Conservation (phyloP, 768 basidiomycete species). For the Suillus ampliporus region DNA sequence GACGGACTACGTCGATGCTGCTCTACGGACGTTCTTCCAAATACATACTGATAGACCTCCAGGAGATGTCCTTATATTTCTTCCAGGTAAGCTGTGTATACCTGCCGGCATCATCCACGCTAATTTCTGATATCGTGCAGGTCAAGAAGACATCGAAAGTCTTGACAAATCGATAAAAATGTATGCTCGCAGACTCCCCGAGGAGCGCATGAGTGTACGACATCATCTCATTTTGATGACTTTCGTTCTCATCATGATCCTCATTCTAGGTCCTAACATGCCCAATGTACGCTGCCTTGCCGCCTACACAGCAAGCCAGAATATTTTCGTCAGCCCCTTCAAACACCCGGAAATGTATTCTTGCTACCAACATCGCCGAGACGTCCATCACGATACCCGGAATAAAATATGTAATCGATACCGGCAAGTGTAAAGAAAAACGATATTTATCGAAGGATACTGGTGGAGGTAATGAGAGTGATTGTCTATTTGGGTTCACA, state of each 20-base stretch:
- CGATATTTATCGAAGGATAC: constrained; percentile 71
- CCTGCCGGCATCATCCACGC: not conserved
- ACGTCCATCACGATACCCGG: constrained; percentile 98
- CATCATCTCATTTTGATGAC: not conserved
- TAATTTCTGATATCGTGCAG: constrained; percentile 42
- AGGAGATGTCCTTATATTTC: constrained; percentile 93
- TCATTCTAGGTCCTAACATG: constrained; percentile 69
- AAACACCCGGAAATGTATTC: constrained; percentile 85
- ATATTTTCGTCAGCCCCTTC: constrained; percentile 74
- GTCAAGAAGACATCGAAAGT: constrained; percentile 96
- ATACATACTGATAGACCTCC: constrained; percentile 80
- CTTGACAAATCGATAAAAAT: constrained; percentile 75
- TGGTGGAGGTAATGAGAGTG: constrained; percentile 62
- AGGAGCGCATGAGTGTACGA: constrained; percentile 55
- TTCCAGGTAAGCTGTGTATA: constrained; percentile 63
- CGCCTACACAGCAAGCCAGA: constrained; percentile 74
- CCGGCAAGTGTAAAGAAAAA: constrained; percentile 96
- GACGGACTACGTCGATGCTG: constrained; percentile 86
- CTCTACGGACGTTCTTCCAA: constrained; percentile 92
- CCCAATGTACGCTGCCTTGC: constrained; percentile 88
- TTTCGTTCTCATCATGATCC: constrained; percentile 13
- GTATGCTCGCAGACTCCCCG: constrained; percentile 72
- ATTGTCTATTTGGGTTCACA: not conserved
- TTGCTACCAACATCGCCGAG: constrained; percentile 98
- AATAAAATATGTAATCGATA: constrained; percentile 94